Conservation (phyloP, 75 land plant genomes). For the Larix kaempferi region DNA sequence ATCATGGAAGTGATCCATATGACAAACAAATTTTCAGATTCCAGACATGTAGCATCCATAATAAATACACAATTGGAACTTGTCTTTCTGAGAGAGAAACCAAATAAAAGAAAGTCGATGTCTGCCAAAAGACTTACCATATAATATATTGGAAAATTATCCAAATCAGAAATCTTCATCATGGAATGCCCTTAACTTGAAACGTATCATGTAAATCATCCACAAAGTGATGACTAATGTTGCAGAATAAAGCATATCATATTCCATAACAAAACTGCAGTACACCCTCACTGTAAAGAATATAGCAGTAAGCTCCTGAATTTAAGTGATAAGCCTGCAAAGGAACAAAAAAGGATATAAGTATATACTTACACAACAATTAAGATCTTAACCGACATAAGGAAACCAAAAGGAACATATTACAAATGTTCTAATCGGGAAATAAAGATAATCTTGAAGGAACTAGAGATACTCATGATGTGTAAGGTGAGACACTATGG, state of each 20-base stretch:
- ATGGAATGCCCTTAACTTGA: slow-evolving; percentile 66
- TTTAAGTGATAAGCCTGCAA: slow-evolving; percentile 26
- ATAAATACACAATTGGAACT: neutral
- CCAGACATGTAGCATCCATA: neutral
- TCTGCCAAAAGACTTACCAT: slow-evolving; percentile 47
- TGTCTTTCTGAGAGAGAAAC: slow-evolving; percentile 3
- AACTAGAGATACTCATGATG: no score
- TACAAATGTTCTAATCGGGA: neutral
- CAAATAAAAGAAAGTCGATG: neutral
- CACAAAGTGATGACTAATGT: slow-evolving; percentile 76
- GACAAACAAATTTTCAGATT: neutral
- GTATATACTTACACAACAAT: neutral
- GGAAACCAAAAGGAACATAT: neutral
- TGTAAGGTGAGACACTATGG: no score
- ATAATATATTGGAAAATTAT: slow-evolving; percentile 74
- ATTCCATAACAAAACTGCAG: slow-evolving; percentile 92
- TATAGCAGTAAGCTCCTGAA: slow-evolving; percentile 49
- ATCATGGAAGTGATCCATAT: neutral
- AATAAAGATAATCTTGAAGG: no score
- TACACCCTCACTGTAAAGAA: slow-evolving; percentile 1
- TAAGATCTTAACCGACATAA: neutral
- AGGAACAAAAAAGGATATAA: neutral
- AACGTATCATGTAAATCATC: slow-evolving; percentile 92
- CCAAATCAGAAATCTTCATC: slow-evolving; percentile 86
- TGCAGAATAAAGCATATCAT: slow-evolving; percentile 79